Evolutionary conservation across 768 basidiomycete genomes (phyloP), one percentile per base, ranked within the genome.

Genomic region (Boletus rufocinnamomeus): DNA sequence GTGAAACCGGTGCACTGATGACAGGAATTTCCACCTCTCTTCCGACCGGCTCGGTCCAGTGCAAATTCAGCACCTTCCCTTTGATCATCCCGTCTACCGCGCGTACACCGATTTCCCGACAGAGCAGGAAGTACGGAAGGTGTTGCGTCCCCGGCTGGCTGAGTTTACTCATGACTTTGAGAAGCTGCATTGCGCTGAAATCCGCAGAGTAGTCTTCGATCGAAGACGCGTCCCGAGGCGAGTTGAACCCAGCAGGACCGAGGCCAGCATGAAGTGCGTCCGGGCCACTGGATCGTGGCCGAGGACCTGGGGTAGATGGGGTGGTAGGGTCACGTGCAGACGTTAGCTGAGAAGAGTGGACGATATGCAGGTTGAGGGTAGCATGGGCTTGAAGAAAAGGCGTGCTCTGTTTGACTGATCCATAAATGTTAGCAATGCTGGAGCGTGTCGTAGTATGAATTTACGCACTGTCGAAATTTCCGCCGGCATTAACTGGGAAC

Each of bases 81-180:
- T 86, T 85, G 48, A 94, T 83, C 89, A 93, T 89, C 28, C 88
- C 91, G 67, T 93, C 92, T 9, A 93, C 89, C 6, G 89, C 88
- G 10, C 84, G 80, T 47, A 89, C 89, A 4, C 92, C 92, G n/a
- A 93, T 74, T 70, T 93, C 90, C 41, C 89, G 80, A 66, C 91
- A 93, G 16, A 93, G 80, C 60, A 86, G 76, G 72, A 94, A 94
- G 71, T 94, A 94, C 2, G 88, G 82, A 50, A 93, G 76, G 60
- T 86, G 84, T 13, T 77, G 80, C 50, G 84, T 80, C 45, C 82
- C 82, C 1, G 82, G 80, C 63, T 85, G 83, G 30, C 86, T 84
- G 57, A 94, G 79, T 50, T 89, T 83, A 64, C 83, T 84, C 88
- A 92, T 92, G 50, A 93, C 90, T 63, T 85, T 87, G 59, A 93